Evolutionary conservation across 2,329 filamentous ascomycete genomes (phyloP).

Genomic region (Plenodomus biglobosus): DNA sequence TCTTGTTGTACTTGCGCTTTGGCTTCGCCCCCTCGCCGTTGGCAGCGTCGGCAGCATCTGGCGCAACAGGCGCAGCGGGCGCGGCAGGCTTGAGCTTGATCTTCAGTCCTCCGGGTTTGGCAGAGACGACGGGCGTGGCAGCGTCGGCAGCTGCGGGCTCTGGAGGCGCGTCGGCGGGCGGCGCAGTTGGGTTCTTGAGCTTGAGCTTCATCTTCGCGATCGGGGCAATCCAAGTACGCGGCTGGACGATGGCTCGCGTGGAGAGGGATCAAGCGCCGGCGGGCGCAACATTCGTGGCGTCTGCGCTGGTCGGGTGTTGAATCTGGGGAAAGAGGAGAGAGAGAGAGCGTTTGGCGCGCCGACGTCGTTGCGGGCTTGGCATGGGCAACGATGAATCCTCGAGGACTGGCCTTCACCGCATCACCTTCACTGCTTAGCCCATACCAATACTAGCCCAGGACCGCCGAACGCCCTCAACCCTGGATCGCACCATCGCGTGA

Average conservation of each 20-base stretch:
- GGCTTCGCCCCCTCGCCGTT: conserved; percentile 42
- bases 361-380: conserved; percentile 20
- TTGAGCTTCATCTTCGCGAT: conserved; percentile 37
- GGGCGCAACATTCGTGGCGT: conserved; percentile 11
- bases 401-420: conserved; percentile 18
- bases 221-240: not conserved
- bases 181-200: conserved; percentile 28
- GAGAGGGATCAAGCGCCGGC: conserved; percentile 6
- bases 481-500: not conserved
- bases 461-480: not conserved
- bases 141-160: conserved; percentile 9
- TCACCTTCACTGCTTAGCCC: conserved; percentile 11
- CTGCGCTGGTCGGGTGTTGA: not conserved
- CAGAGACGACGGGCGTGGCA: conserved; percentile 10
- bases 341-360: too few species aligned
- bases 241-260: not conserved
- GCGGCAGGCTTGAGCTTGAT: conserved; percentile 35
- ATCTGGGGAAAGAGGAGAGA: conserved; percentile 2
- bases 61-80: conserved; percentile 13
- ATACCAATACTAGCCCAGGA: conserved; percentile 2
- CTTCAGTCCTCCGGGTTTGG: conserved; percentile 27
- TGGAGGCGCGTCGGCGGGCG: conserved; percentile 23
- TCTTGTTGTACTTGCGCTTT: conserved; percentile 50
- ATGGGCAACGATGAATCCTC: conserved; percentile 17
- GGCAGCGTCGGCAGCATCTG: conserved; percentile 28